Percentiles rank a stretch among this genome's conserved stretches.
Evolutionary conservation across 2,329 filamentous ascomycete species (phyloP).

Genomic region (Pyricularia sp.): DNA sequence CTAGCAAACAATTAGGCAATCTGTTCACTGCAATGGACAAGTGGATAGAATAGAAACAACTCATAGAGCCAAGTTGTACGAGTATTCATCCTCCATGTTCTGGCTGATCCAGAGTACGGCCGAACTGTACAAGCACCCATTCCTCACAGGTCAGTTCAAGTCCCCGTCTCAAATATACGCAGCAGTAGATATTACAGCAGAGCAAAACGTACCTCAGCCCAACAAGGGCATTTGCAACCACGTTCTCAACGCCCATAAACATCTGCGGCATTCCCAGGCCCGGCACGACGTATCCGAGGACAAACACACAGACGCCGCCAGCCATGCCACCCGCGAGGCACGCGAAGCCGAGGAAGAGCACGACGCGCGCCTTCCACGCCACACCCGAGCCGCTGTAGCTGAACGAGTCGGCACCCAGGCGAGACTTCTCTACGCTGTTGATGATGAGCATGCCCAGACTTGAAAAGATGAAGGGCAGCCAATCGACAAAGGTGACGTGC

Average conservation of each 20-base stretch:
- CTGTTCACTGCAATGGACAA: neutral
- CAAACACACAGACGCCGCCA: slow-evolving; percentile 54
- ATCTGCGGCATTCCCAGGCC: slow-evolving; percentile 45
- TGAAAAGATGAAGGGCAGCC: slow-evolving; percentile 55
- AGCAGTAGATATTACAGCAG: neutral
- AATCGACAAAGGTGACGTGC: slow-evolving; percentile 56
- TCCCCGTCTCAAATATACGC: neutral
- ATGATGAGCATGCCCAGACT: slow-evolving; percentile 58
- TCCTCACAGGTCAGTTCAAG: neutral
- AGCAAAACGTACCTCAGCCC: slow-evolving; percentile 37
- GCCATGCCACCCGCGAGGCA: slow-evolving; percentile 54
- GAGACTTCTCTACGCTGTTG: slow-evolving; percentile 55
- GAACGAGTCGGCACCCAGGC: slow-evolving; percentile 47
- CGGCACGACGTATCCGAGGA: slow-evolving; percentile 50
- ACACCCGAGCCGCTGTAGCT: slow-evolving; percentile 42
- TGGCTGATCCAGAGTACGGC: slow-evolving; percentile 56
- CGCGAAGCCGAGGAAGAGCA: slow-evolving; percentile 54
- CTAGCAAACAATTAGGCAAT: slow-evolving; percentile 3
- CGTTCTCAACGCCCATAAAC: slow-evolving; percentile 52
- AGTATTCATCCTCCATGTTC: slow-evolving; percentile 62
- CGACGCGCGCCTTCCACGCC: slow-evolving; percentile 55
- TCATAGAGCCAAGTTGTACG: slow-evolving; percentile 52
- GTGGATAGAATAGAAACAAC: neutral
- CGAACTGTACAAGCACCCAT: slow-evolving; percentile 24
- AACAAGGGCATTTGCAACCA: slow-evolving; percentile 51